Base-by-base conservation (phyloP, 805 yeast species). In the Candida chilensis region DNA sequence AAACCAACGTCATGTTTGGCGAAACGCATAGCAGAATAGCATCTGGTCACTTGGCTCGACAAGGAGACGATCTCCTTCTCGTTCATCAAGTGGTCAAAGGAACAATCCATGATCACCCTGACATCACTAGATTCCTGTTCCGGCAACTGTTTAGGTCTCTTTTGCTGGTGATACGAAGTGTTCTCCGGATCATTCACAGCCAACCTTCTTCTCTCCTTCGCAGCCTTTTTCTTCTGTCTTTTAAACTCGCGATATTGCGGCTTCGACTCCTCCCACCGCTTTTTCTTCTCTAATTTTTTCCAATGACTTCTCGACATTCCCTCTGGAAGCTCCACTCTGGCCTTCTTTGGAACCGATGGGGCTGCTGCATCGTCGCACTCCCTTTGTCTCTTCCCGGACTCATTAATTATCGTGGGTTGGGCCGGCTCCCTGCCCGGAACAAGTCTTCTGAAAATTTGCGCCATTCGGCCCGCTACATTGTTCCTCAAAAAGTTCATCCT, bases 261-360 rank as follows among this genome's bases (percentile, higher is more conserved):
- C 47, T 82, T 78, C 25, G 67, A 65, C 28, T 68, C 79, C 27
- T 76, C 86, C 67, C 80, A 75, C 37, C 60, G 59, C 42, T 67
- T 60, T 36, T 52, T 64, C 41, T 69, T 76, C 44, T 78, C 72
- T 35, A 68, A 64, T 42, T 77, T 77, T 52, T 90, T 90, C 82
- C 86, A 90, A 34, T 82, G 88, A 11, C 71, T 69, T 47, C 82
- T 85, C 18, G 94, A 77, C 83, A 90, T 79, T 4, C 95, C 96
- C 34, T 75, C 87, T 2, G 96, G 96, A 6, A 77, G 63, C 17
- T 38, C 38, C 24, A 28, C 37, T 28, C 20, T 18, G 33, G 31
- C 11, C 24, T 33, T 17, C 24, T 30, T 16, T 18, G 28, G 16
- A 27, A n/a, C n/a, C n/a, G n/a, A n/a, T n/a, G n/a, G n/a, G n/a